Evolutionary conservation across 768 basidiomycete species (phyloP), one percentile per base, ranked within the genome.

Genomic region (Termitomyces sp.): DNA sequence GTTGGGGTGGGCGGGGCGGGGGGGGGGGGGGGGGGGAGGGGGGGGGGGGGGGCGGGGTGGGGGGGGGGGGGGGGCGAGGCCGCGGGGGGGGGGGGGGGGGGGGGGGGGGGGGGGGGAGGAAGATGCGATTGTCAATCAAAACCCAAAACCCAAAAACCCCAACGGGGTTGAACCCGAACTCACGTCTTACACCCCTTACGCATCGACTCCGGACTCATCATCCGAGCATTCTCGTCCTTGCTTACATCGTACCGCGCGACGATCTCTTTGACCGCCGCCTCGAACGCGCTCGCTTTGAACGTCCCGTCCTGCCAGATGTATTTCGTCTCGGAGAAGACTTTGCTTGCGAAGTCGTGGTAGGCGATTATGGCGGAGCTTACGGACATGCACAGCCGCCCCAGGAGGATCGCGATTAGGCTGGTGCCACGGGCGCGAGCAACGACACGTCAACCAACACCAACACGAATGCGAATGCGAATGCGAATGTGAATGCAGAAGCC

Each of bases 341-440:
- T 18, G 13, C 13, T n/a, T 4, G 68, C 61, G 2, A 70, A 54
- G 3, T 44, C 3, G 13, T 20, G 37, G 54, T 70, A 70, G 5
- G 22, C 58, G 1, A 12, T 33, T n/a, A 68, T 68, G n/a, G 67
- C 68, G 1, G 66, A 60, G 4, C 61, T 47, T 3, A 67, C 60
- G 8, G 65, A 54, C 59, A 71, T 64, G 9, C 65, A 44, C 12
- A 71, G 63, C 4, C 70, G 62, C 4, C 70, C 70, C 7, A 71
- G 61, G 45, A 70, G 60, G 18, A 70, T 52, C 0, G 70, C 66
- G 9, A 70, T 66, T 11, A 70, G 7, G 2, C 63, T 67, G 37
- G 27, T 27, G 27, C 3, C 27, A 1, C 27, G 27, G 1, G 27
- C 27, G 27, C 27, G 27, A n/a, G n/a, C n/a, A n/a, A n/a, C n/a